These are phyloP conservation scores for Aurifilum marmelostoma DNA, from an alignment of 2,329 filamentous ascomycete species.

Conservation along the genomic window DNA sequence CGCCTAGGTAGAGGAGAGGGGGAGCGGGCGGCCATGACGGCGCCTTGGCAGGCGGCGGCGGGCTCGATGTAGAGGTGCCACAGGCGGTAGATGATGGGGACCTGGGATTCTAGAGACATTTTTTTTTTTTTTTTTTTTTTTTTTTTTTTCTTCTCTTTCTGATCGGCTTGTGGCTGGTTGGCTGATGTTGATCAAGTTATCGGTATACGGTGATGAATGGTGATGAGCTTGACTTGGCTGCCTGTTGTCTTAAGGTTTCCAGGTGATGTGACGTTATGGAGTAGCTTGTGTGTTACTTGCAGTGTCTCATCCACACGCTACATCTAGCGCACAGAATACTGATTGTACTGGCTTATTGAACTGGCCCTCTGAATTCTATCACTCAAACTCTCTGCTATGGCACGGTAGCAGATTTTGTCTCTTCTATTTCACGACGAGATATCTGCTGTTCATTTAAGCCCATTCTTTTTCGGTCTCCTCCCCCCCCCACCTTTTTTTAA, in stretches of 20 bases:
- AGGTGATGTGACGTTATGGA: not conserved
- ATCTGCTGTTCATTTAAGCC: not conserved
- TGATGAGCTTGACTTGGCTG: not conserved
- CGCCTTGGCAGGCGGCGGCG: conserved; percentile 22
- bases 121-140: not conserved
- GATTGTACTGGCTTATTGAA: no score
- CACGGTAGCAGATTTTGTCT: not conserved
- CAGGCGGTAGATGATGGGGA: conserved; percentile 24
- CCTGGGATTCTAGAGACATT: conserved; percentile 6
- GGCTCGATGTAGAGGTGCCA: conserved; percentile 30
- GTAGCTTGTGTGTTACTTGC: not conserved
- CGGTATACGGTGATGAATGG: no score
- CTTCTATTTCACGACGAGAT: not conserved
- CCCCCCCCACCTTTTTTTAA: no score
- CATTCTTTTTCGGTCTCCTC: no score
- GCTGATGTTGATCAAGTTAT: no score
- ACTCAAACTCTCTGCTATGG: not conserved
- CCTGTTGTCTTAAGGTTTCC: not conserved
- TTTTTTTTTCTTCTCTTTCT: not conserved
- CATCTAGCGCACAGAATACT: not conserved
- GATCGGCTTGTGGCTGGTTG: no score
- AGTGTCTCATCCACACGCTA: not conserved
- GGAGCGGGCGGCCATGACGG: conserved; percentile 31
- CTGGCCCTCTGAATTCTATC: not conserved
- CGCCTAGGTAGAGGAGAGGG: conserved; percentile 29